phyloP scores from a whole-genome alignment of 2,329 filamentous ascomycete genomes.

The Hypoxylon sp. region DNA sequence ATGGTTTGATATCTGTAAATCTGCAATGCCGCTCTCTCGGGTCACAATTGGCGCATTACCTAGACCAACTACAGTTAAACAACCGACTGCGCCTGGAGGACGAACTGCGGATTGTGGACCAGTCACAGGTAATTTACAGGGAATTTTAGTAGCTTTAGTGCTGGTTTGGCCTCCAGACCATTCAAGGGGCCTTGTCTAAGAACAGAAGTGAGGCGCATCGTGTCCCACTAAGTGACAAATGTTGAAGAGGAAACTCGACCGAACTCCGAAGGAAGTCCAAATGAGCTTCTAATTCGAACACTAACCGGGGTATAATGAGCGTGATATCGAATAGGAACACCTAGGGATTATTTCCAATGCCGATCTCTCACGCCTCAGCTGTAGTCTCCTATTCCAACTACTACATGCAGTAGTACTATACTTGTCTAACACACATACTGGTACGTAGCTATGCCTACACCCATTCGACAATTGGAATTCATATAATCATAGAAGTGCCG shows the following conservation, averaged over 20 bases:
- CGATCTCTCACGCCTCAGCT: slow-evolving; percentile 34
- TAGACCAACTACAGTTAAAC: slow-evolving; percentile 16
- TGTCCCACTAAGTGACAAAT: slow-evolving; percentile 27
- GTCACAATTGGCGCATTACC: slow-evolving; percentile 5
- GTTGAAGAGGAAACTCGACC: slow-evolving; percentile 34
- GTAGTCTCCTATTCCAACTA: slow-evolving; percentile 31
- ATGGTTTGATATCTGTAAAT: slow-evolving; percentile 37
- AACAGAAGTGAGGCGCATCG: slow-evolving; percentile 37
- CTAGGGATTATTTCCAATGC: slow-evolving; percentile 20
- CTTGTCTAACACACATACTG: neutral
- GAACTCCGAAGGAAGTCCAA: slow-evolving; percentile 28
- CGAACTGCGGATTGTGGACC: slow-evolving; percentile 33
- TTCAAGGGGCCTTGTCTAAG: slow-evolving; percentile 20
- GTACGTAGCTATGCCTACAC: slow-evolving; percentile 1
- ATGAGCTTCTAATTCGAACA: slow-evolving; percentile 27
- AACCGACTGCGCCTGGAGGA: slow-evolving; percentile 19
- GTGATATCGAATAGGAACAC: slow-evolving; percentile 37
- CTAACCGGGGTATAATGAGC: slow-evolving; percentile 21
- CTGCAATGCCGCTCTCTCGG: slow-evolving; percentile 29
- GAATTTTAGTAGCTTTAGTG: slow-evolving; percentile 37
- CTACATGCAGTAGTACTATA: slow-evolving; percentile 20
- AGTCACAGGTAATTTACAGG: slow-evolving; percentile 39
- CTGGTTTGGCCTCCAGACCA: slow-evolving; percentile 8
- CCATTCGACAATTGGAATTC: slow-evolving; percentile 24
- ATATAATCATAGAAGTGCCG: slow-evolving; percentile 22